A percentile compares a stretch with the other conserved stretches of the same genome.
Evolutionary conservation across 139 green algal genomes (phyloP).

Genomic region (Chlamydomonas incerta): DNA sequence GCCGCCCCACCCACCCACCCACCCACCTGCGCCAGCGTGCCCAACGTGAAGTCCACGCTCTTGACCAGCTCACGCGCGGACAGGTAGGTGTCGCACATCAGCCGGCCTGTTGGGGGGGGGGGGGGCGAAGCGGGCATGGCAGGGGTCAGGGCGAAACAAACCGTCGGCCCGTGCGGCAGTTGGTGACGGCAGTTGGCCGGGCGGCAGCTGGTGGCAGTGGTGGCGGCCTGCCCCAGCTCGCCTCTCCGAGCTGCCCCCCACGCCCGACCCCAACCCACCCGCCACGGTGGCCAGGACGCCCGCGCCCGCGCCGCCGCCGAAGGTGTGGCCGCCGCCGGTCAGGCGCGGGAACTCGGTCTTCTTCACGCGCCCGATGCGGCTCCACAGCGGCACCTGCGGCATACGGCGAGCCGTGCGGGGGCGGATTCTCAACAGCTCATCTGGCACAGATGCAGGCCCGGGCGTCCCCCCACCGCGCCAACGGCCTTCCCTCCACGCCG

Average conservation of each 20-base stretch:
- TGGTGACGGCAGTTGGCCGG: too few relatives aligned
- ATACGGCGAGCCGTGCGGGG: too few relatives aligned
- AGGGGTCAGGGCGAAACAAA: too few relatives aligned
- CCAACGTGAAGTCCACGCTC: constrained; percentile 96
- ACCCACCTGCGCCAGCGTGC: constrained; percentile 72
- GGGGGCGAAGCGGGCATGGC: too few relatives aligned
- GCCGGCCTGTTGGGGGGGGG: constrained; percentile 76
- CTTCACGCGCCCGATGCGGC: constrained; percentile 93
- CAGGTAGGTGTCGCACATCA: constrained; percentile 98
- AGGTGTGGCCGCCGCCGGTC: constrained; percentile 81
- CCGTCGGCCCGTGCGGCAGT: not conserved
- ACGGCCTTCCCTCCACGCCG: not conserved
- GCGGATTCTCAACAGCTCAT: too few relatives aligned
- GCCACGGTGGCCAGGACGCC: constrained; percentile 75
- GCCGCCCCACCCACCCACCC: too few relatives aligned
- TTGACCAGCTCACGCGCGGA: constrained; percentile 89
- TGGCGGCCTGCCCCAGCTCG: too few relatives aligned
- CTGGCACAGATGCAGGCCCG: too few relatives aligned
- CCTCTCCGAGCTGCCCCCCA: too few relatives aligned
- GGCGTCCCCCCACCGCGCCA: too few relatives aligned
- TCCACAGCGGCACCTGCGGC: constrained; percentile 92
- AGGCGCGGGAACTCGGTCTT: constrained; percentile 88
- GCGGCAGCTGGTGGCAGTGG: too few relatives aligned
- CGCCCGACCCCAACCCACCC: too few relatives aligned
- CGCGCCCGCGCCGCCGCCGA: constrained; percentile 85